phyloP scores from a whole-genome alignment of 2,329 filamentous ascomycete genomes.

The Fusarium paranaense region DNA sequence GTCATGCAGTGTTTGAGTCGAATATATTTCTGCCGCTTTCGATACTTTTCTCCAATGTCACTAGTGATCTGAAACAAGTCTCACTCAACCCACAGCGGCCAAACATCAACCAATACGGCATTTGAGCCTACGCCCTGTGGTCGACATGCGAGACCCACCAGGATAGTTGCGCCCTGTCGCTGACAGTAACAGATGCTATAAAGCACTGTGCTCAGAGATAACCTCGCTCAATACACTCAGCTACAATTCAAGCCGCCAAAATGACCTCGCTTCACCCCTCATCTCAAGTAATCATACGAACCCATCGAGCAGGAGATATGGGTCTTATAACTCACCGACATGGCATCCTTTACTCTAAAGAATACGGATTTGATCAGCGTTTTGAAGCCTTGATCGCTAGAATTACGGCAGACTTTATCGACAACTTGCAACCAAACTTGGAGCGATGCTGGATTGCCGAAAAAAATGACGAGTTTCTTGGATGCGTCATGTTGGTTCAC shows the following conservation, averaged over 20 bases:
- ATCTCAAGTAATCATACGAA: neutral
- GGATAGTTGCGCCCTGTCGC: neutral
- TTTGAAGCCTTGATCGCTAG: slow-evolving; percentile 40
- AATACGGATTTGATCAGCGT: slow-evolving; percentile 30
- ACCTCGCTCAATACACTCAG: too few species aligned
- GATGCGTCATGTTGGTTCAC: slow-evolving; percentile 41
- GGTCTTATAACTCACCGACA: slow-evolving; percentile 44
- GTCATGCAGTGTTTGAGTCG: neutral
- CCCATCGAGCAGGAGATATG: slow-evolving; percentile 18
- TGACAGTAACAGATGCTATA: neutral
- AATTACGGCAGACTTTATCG: slow-evolving; percentile 42
- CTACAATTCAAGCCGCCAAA: neutral
- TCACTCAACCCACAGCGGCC: neutral
- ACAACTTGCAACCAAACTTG: slow-evolving; percentile 32
- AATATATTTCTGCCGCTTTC: neutral
- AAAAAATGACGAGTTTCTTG: slow-evolving; percentile 35
- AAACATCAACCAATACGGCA: neutral
- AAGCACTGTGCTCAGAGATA: neutral
- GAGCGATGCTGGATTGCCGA: slow-evolving; percentile 48
- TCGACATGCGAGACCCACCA: neutral
- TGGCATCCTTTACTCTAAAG: slow-evolving; percentile 34
- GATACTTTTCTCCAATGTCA: neutral
- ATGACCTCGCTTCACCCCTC: neutral
- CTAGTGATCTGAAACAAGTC: neutral
- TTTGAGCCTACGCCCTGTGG: neutral